Conservation (phyloP, 2,329 filamentous ascomycete species). For the Verticillium nonalfalfae region DNA sequence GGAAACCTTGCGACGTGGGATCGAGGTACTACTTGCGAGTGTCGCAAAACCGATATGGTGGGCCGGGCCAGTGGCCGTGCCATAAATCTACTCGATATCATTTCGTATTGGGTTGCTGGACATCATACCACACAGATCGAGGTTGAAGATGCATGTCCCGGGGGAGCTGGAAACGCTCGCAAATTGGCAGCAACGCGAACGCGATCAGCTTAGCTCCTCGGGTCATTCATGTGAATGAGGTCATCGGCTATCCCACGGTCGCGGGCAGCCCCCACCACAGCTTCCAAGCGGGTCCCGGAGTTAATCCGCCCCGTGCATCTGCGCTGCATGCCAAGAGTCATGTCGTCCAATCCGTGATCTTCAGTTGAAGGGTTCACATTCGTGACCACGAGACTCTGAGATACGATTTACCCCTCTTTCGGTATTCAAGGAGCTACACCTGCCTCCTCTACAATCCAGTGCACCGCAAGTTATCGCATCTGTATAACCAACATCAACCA, state of each 20-base stretch:
- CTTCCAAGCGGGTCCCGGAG: neutral
- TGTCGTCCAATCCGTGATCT: neutral
- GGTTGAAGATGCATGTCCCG: neutral
- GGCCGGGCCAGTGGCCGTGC: constrained; percentile 3
- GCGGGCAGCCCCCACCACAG: neutral
- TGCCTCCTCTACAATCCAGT: neutral
- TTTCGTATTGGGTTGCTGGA: neutral
- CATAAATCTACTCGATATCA: constrained; percentile 7
- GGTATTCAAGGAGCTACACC: neutral
- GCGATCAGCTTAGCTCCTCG: neutral
- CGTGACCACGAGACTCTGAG: neutral
- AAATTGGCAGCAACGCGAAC: neutral
- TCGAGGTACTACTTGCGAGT: neutral
- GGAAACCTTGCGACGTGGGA: neutral
- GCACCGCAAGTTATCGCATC: no score
- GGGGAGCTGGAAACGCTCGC: neutral
- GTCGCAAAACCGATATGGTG: neutral
- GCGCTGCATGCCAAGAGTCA: neutral
- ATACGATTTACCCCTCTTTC: neutral
- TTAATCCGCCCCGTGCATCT: neutral
- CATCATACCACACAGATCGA: neutral
- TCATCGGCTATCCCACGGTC: neutral
- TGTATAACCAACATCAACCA: neutral
- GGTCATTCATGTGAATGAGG: neutral
- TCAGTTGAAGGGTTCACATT: neutral